A percentile compares a stretch with the other conserved stretches of the same genome.
These are phyloP conservation scores for Nothophytophthora sp. DNA, from an alignment of 352 stramenopile genomes.

Conservation along the genomic window DNA sequence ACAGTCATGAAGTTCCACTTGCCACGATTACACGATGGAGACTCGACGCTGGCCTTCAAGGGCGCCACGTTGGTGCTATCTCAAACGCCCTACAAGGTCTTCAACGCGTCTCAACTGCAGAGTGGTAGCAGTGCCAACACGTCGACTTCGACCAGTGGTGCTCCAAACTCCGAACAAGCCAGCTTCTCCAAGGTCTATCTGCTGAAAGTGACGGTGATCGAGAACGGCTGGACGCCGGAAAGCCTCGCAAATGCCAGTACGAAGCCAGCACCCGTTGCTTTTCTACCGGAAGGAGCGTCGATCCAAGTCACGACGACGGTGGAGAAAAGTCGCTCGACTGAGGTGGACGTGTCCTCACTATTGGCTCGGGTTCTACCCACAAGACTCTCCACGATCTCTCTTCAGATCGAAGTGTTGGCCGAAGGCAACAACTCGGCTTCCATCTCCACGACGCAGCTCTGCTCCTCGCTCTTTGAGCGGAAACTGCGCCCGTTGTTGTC, in stretches of 20 bases:
- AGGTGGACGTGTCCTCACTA: conserved; percentile 57
- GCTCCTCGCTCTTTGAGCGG: conserved; percentile 63
- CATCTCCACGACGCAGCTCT: conserved; percentile 49
- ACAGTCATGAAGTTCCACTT: conserved; percentile 78
- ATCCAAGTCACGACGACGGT: conserved; percentile 41
- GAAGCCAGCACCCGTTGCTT: conserved; percentile 21
- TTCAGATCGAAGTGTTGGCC: conserved; percentile 54
- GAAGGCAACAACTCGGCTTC: conserved; percentile 24
- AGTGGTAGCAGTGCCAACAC: conserved; percentile 3
- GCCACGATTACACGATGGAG: conserved; percentile 46
- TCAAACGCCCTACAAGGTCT: conserved; percentile 70
- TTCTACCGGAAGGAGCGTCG: conserved; percentile 17
- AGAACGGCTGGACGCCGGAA: conserved; percentile 47
- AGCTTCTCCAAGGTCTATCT: conserved; percentile 50
- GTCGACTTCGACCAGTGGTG: background rate
- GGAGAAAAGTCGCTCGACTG: conserved; percentile 46
- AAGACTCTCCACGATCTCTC: conserved; percentile 39
- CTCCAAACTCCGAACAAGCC: conserved; percentile 2
- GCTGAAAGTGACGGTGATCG: conserved; percentile 45
- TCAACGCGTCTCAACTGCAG: conserved; percentile 42
- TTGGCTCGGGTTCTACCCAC: conserved; percentile 37
- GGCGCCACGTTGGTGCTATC: conserved; percentile 43
- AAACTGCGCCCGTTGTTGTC: conserved; percentile 44
- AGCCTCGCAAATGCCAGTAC: conserved; percentile 14
- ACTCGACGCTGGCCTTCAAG: conserved; percentile 34